A percentile compares a stretch with the other conserved stretches of the same genome.
Conservation (phyloP, 148 eudicot species). For the Suaeda aralocaspica region DNA sequence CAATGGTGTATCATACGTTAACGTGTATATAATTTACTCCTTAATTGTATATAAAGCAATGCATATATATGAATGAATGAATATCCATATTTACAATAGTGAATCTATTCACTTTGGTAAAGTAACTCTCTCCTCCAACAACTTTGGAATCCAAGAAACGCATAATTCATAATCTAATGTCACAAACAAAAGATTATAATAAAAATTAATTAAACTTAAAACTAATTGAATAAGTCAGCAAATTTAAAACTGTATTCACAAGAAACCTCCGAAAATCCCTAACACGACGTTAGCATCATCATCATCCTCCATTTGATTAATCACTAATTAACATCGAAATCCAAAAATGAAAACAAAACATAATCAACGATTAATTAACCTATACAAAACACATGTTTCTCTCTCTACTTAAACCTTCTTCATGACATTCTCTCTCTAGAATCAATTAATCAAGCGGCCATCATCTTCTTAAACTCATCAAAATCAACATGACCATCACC, state of each 20-base stretch:
- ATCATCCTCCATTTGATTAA: neutral
- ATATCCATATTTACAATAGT: too few relatives aligned
- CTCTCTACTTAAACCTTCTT: neutral
- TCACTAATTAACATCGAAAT: neutral
- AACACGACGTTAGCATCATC: neutral
- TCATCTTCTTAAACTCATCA: slow-evolving; percentile 89
- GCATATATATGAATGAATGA: too few relatives aligned
- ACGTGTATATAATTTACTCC: too few relatives aligned
- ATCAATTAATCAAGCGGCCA: slow-evolving; percentile 27
- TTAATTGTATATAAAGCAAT: too few relatives aligned
- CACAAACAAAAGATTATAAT: neutral
- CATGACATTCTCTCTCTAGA: neutral
- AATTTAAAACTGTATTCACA: slow-evolving; percentile 16
- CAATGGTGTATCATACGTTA: too few relatives aligned
- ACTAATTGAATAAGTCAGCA: neutral
- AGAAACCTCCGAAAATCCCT: slow-evolving; percentile 1
- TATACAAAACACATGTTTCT: too few relatives aligned
- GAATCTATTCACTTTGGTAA: too few relatives aligned
- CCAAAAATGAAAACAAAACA: neutral
- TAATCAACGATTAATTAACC: neutral
- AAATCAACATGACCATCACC: slow-evolving; percentile 80
- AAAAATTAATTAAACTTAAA: neutral
- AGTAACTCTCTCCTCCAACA: too few relatives aligned
- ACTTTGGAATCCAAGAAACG: too few relatives aligned
- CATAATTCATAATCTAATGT: too few relatives aligned